A percentile compares a stretch with the other conserved stretches of the same genome.
These are phyloP conservation scores for Rhodomyrtus psidioides DNA, from an alignment of 441 rosid genomes.

Conservation along the genomic window DNA sequence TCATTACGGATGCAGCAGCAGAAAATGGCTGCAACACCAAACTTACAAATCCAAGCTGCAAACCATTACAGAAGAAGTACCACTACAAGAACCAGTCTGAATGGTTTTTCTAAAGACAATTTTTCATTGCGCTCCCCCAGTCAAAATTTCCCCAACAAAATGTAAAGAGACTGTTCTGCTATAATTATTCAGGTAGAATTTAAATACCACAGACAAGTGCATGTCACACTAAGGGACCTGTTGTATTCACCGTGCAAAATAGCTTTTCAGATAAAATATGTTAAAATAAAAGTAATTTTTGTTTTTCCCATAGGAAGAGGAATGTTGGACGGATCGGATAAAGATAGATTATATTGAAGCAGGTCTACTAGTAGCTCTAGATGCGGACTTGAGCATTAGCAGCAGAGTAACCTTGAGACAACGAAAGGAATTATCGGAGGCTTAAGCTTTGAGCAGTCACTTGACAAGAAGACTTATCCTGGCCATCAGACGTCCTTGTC, in stretches of 20 bases:
- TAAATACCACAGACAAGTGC: neutral
- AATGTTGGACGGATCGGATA: neutral
- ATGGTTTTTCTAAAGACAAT: neutral
- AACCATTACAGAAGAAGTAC: neutral
- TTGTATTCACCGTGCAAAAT: neutral
- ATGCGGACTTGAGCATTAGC: neutral
- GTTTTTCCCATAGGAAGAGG: neutral
- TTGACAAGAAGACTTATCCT: neutral
- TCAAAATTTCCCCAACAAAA: neutral
- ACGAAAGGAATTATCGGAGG: neutral
- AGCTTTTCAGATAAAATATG: neutral
- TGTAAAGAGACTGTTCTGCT: neutral
- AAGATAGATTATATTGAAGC: neutral
- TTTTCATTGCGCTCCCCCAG: neutral
- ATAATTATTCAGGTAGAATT: neutral
- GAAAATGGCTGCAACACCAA: neutral
- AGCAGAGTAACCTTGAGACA: neutral
- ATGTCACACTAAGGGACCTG: neutral
- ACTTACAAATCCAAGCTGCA: neutral
- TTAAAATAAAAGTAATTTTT: neutral
- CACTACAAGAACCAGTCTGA: neutral
- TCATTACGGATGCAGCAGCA: neutral
- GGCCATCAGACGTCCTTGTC: neutral
- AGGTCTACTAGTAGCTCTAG: neutral
- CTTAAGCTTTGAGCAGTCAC: neutral